Evolutionary conservation across 2,329 filamentous ascomycete species (phyloP), one percentile per base, ranked within the genome.

Genomic region (Fusarium torreyae): DNA sequence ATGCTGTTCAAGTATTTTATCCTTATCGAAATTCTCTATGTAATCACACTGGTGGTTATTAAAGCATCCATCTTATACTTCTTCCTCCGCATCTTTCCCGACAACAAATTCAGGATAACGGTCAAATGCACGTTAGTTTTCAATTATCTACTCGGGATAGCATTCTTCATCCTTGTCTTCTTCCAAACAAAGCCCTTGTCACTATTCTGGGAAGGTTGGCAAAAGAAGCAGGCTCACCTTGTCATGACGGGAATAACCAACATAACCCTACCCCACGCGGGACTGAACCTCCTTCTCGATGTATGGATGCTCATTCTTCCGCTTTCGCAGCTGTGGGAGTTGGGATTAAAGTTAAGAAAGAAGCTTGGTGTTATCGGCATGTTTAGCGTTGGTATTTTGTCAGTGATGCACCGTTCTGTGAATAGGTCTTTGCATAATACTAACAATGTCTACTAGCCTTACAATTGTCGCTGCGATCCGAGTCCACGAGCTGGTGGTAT

Each of bases 301-400:
- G 6, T 69, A 7, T 63, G 65, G 61, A 66, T 69, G 56, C 52
- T 69, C 1, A 20, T 66, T 3, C 42, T 69, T 4, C 66, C 66
- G 1, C 28, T 69, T 5, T 55, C 51, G 7, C 66, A 69, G 13
- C 28, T 69, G 1, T 66, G 57, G 43, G 39, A 52, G 2, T 17
- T 69, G 7, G 66, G 66, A 0, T 3, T 69, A 18, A 62, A 69
- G 7, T 2, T 66, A 1, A 69, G 24, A 0, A 69, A 66, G 36
- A 69, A 69, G 8, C 18, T 69, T 8, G 61, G 52, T 1, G 66
- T 66, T 2, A 54, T 69, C 7, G 63, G 61, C 13, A 69, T 69
- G 66, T 69, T 69, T 0, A 63, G 66, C 2, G 62, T 63, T 39
- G 66, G 66, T 7, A 33, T 69, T 4, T 69, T 69, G 66, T 69